phyloP scores from a whole-genome alignment of 73 alveolate genomes.

The Paramecium sonneborni region DNA sequence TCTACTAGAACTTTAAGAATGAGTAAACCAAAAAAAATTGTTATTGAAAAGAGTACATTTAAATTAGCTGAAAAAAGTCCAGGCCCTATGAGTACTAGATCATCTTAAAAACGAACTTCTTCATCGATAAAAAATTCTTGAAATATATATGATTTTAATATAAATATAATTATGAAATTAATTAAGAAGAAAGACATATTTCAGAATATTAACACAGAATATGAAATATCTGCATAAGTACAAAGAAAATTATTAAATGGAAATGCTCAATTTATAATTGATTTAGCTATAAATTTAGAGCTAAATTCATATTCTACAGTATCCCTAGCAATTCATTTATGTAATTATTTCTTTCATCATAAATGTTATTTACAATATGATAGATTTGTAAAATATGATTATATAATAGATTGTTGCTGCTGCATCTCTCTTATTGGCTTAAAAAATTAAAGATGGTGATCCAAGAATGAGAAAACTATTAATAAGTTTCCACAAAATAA shows the following conservation, averaged over 20 bases:
- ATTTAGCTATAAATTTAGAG: conserved; percentile 1
- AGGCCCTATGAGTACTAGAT: not conserved
- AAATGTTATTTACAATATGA: conserved; percentile 48
- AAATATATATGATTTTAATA: not conserved
- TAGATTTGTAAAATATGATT: not conserved
- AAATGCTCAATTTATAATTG: conserved; percentile 36
- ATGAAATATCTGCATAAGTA: not conserved
- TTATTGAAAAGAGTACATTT: conserved; percentile 13
- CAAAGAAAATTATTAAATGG: conserved; percentile 35
- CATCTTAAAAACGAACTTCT: not conserved
- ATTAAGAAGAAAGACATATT: conserved; percentile 28
- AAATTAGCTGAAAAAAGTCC: not conserved
- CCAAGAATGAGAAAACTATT: conserved; percentile 53
- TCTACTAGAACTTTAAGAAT: not conserved
- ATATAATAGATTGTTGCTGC: conserved; percentile 54
- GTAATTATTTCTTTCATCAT: conserved; percentile 41
- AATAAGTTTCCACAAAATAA: not conserved
- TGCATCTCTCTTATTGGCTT: conserved; percentile 46
- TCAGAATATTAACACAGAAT: conserved; percentile 20
- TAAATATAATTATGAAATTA: conserved; percentile 22
- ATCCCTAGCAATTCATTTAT: conserved; percentile 32
- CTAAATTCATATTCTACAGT: conserved; percentile 45
- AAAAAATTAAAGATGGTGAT: conserved; percentile 53
- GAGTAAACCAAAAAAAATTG: not conserved
- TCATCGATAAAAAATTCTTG: not conserved